Base-by-base conservation (phyloP, 129 eudicot genomes). In the Smallanthus sonchifolius region DNA sequence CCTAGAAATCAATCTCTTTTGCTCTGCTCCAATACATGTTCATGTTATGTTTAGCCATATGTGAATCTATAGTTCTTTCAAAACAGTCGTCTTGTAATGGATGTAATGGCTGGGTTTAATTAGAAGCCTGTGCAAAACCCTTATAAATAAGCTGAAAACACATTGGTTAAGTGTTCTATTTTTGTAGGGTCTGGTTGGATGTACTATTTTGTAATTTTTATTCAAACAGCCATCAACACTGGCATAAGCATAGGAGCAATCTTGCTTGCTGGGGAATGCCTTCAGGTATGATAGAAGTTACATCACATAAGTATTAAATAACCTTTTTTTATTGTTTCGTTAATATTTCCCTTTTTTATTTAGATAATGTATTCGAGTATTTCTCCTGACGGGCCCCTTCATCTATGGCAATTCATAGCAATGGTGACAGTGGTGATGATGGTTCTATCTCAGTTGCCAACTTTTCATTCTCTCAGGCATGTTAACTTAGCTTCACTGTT, bases 401-500 rank as follows among this genome's bases (percentile, higher is more conserved):
- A 84, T 77, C 47, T 93, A 79, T 90, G 90, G 75, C 83, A 90
- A 40, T 93, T 93, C 92, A 93, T 90, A 74, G 91, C 92, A 54
- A 93, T 93, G 84, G 97, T 85, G 75, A 88, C 97, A 67, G 92
- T 55, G 51, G 83, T 93, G 51, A 93, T 90, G 97, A 88, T 90
- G 37, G 69, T 86, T 51, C 89, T 93, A 28, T 86, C 98, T 81
- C 98, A 93, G 69, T 51, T 88, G 59, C 98, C 98, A 16, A 67
- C 95, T 15, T 93, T 93, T 85, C 98, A 93, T 82, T 90, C 98
- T 54, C 93, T 93, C 34, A 84, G 98, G 80, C 96, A 93, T 67
- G 83, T 93, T 79, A 93, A 93, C 82, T 69, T 93, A 55, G 91
- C 61, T 47, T 93, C 98, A 3, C 88, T 93, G 64, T 68, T 93